Conservation (phyloP, 202 grass and related monocot species). For the Zizania palustris region DNA sequence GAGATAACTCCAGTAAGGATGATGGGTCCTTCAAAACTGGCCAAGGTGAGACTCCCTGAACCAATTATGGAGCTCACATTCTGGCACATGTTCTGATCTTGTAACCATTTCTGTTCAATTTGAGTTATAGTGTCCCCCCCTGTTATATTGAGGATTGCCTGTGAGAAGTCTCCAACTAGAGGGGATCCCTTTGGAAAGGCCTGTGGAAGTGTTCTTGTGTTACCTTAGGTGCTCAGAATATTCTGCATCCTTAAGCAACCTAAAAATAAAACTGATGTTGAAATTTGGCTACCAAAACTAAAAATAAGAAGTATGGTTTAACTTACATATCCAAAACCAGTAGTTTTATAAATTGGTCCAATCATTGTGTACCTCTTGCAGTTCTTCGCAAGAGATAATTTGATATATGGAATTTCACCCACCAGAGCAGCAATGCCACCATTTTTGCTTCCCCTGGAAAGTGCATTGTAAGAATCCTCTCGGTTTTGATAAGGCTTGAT, state of each 20-base stretch:
- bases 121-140: constrained; percentile 34
- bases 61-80: neutral
- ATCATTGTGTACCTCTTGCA: constrained; percentile 55
- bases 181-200: constrained; percentile 57
- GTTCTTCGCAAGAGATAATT: constrained; percentile 54
- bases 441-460: constrained; percentile 49
- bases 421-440: constrained; percentile 57
- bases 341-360: constrained; percentile 50
- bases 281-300: neutral
- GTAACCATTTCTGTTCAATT: constrained; percentile 54
- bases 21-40: constrained; percentile 44
- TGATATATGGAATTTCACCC: constrained; percentile 51
- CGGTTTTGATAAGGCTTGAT: constrained; percentile 30
- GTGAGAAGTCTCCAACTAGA: constrained; percentile 52
- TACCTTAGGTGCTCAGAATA: neutral
- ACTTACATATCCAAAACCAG: constrained; percentile 65
- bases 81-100: constrained; percentile 12
- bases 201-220: constrained; percentile 23
- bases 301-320: neutral
- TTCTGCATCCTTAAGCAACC: neutral
- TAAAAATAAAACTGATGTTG: neutral
- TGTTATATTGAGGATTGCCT: constrained; percentile 55
- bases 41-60: constrained; percentile 24
- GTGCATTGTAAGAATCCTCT: constrained; percentile 39
- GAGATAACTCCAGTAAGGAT: constrained; percentile 42